Evolutionary conservation across 2,329 filamentous ascomycete genomes (phyloP), one percentile per base, ranked within the genome.

Genomic region (Pseudocercospora pini-densiflorae): DNA sequence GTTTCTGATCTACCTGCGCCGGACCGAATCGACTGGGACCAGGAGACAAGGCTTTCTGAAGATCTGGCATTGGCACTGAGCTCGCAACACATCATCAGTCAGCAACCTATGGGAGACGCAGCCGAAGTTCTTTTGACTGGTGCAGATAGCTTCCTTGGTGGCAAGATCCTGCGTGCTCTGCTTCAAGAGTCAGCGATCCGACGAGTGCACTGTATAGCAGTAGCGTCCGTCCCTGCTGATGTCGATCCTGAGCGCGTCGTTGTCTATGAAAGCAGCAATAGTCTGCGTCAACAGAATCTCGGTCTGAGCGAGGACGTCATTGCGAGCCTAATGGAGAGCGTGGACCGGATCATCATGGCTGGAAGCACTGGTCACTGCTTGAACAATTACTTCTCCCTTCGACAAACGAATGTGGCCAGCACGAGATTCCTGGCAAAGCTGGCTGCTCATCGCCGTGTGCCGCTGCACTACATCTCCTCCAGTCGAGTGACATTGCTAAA

Each of bases 171-270:
- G 1, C 59, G 66, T 4, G 66, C 72, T 1, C 77, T 87, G 0
- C 59, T 80, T 0, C 63, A 72, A 2, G 62, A 79, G 4, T 40
- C 70, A 0, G 59, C 63, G 0, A 75, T 86, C 0, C 31, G 62
- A 1, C 74, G 72, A 12, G 72, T 87, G 1, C 79, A 84, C 70
- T 85, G 82, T 66, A 54, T 86, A 9, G 82, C 83, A 5, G 73
- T 83, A 1, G 72, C 77, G 1, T 75, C 6, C 7, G 67, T 67
- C 1, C 59, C 63, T 7, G 12, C 40, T 8, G 33, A 24, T 67
- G 21, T 60, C 0, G 84, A 83, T 8, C 77, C 82, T 67, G n/a
- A 76, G 85, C 0, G 65, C 67, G 0, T 51, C 57, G 1, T 74
- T 77, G 0, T 67, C 45, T 3, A 71, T 43, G 58, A 62, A 16